phyloP scores from a whole-genome alignment of 2,329 filamentous ascomycete species.

The Colletotrichum cereale region DNA sequence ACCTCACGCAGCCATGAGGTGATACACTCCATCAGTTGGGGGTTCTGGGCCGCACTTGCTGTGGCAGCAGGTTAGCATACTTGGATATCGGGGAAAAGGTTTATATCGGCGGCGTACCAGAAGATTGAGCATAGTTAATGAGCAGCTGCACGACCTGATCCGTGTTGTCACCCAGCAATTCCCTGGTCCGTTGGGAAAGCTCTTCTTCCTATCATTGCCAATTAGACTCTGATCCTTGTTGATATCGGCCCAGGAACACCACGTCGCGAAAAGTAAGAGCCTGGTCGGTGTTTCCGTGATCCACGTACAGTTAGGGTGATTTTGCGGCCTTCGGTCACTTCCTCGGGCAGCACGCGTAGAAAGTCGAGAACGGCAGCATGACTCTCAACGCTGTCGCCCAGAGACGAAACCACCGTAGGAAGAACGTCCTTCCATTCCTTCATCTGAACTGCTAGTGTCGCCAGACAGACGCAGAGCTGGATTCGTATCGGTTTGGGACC shows the following conservation, averaged over 20 bases:
- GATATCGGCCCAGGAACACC: constrained; percentile 52
- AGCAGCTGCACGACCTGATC: constrained; percentile 88
- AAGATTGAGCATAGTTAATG: constrained; percentile 91
- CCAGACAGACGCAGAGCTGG: constrained; percentile 94
- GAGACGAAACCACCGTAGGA: constrained; percentile 80
- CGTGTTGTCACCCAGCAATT: constrained; percentile 92
- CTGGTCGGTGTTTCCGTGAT: constrained; percentile 66
- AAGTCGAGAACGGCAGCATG: constrained; percentile 95
- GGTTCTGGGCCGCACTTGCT: constrained; percentile 86
- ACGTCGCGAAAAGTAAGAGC: constrained; percentile 49
- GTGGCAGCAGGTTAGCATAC: constrained; percentile 42
- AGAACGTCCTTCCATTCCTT: constrained; percentile 94
- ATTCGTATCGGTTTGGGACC: constrained; percentile 89
- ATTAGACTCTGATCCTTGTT: constrained; percentile 59
- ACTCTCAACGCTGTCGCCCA: constrained; percentile 81
- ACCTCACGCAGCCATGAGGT: constrained; percentile 98
- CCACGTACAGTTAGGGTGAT: constrained; percentile 98
- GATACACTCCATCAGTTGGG: constrained; percentile 92
- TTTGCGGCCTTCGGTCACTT: constrained; percentile 99
- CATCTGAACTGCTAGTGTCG: constrained; percentile 97
- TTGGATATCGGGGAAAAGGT: constrained; percentile 29
- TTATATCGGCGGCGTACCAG: constrained; percentile 68
- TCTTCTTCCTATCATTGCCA: constrained; percentile 88
- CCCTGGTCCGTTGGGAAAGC: constrained; percentile 84
- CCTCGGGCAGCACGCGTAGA: constrained; percentile 94